phyloP scores from a whole-genome alignment of 1,139 yeast species.

The Candida albicans region DNA sequence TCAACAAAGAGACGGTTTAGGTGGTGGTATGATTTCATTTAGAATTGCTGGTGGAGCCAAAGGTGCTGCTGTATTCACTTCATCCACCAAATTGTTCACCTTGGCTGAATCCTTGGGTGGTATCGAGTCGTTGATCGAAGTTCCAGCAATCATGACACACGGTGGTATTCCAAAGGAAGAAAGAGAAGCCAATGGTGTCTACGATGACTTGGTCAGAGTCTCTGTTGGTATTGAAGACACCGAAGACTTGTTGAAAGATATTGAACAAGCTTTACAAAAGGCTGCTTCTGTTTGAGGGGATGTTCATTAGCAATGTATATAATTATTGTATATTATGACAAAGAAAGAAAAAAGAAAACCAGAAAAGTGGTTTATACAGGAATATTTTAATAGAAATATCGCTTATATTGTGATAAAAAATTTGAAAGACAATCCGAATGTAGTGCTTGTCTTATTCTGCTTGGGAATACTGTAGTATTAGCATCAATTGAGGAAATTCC shows the following conservation, averaged over 20 bases:
- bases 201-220: constrained; percentile 77
- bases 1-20: constrained; percentile 84
- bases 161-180: constrained; percentile 84
- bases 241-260: constrained; percentile 73
- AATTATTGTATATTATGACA: neutral
- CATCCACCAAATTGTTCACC: constrained; percentile 73
- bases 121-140: constrained; percentile 82
- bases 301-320: too few relatives aligned
- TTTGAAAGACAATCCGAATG: too few relatives aligned
- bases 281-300: constrained; percentile 7
- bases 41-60: constrained; percentile 80
- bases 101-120: constrained; percentile 92
- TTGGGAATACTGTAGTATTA: too few relatives aligned
- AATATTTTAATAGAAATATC: too few relatives aligned
- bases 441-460: too few relatives aligned
- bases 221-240: constrained; percentile 87
- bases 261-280: constrained; percentile 62
- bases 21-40: constrained; percentile 92
- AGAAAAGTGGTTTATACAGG: too few relatives aligned
- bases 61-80: constrained; percentile 74
- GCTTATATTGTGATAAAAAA: too few relatives aligned
- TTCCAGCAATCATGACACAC: constrained; percentile 92
- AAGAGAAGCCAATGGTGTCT: constrained; percentile 81
- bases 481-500: too few relatives aligned
- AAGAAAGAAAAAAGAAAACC: too few relatives aligned